phyloP scores from a whole-genome alignment of 371 early-diverging fungal species.

The Dichotomocladium elegans region DNA sequence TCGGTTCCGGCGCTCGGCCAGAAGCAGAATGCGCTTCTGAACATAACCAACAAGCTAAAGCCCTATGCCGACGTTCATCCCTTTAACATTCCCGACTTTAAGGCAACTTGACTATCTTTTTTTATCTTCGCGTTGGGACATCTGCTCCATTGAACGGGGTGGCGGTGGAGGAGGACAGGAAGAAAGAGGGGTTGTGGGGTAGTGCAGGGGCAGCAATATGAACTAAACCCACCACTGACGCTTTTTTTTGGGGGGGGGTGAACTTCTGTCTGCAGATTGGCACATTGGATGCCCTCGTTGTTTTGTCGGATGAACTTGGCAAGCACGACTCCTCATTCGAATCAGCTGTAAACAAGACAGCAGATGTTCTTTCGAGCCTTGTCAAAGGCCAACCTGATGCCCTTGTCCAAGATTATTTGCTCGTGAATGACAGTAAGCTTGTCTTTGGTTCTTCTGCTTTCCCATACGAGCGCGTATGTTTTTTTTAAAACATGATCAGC shows the following conservation, averaged over 20 bases:
- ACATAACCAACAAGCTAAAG: slow-evolving; percentile 37
- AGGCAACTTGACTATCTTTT: slow-evolving; percentile 19
- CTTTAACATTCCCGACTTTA: slow-evolving; percentile 53
- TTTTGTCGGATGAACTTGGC: slow-evolving; percentile 88
- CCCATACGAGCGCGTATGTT: not conserved
- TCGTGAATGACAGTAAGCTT: slow-evolving; percentile 81
- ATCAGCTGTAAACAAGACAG: slow-evolving; percentile 69
- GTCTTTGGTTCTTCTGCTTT: not conserved
- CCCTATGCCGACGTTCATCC: slow-evolving; percentile 39
- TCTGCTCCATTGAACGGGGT: too few species aligned
- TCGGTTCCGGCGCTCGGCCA: slow-evolving; percentile 50
- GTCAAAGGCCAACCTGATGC: slow-evolving; percentile 29
- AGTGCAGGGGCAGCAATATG: too few species aligned
- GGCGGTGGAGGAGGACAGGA: too few species aligned
- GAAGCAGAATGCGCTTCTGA: slow-evolving; percentile 41
- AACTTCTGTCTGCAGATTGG: slow-evolving; percentile 66
- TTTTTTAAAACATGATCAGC: not conserved
- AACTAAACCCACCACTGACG: not conserved
- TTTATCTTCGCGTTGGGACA: not conserved
- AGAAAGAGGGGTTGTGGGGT: too few species aligned
- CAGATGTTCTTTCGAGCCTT: slow-evolving; percentile 73
- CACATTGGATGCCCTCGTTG: slow-evolving; percentile 86
- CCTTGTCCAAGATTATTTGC: slow-evolving; percentile 50
- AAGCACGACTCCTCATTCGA: slow-evolving; percentile 83
- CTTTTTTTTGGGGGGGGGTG: not conserved